Evolutionary conservation across 768 basidiomycete genomes (phyloP), one percentile per base, ranked within the genome.

Genomic region (Tylopilus plumbeoviolaceoides): DNA sequence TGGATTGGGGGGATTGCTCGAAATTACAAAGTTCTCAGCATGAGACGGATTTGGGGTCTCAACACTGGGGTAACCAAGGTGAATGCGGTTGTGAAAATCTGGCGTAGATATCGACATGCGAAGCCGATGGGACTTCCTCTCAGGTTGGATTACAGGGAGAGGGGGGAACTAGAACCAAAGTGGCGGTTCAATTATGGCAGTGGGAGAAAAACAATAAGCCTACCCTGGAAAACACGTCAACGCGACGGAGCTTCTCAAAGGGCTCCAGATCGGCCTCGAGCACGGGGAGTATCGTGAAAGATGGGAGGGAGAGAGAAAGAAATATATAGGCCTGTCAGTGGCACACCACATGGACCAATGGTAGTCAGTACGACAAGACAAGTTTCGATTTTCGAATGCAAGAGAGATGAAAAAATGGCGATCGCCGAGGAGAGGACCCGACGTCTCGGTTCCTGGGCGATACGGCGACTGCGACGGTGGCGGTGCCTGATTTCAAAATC

Each of bases 1-100:
- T 14, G 84, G 82, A 63, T 87, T 88, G 12, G 86, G 86, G 6
- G 86, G 86, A 58, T 87, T 88, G 59, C 67, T 80, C 17, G 85
- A 88, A 48, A 87, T 73, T 5, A 81, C 75, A 55, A 82, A 85
- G 31, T 78, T 77, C 43, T 70, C 64, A 4, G 54, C 8, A 1
- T 21, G 12, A 4, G 45, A 30, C 0, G 48, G 31, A 9, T 42
- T 2, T 7, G 45, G 57, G 5, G 44, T 28, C 14, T 56, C 50
- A 0, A 33, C 3, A 7, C 14, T 10, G n/a, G 46, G 25, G 21
- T 50, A 57, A n/a, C 56, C 56, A 7, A 45, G 38, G n/a, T 48
- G 55, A 27, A 58, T 39, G 35, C 47, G 62, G 18, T 57, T 58
- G 39, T 71, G 70, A 38, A 71, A 61, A 40, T 71, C 63, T 15